A percentile compares a stretch with the other conserved stretches of the same genome.
Conservation (phyloP, 140 eudicot genomes). For the Bidens hawaiensis region DNA sequence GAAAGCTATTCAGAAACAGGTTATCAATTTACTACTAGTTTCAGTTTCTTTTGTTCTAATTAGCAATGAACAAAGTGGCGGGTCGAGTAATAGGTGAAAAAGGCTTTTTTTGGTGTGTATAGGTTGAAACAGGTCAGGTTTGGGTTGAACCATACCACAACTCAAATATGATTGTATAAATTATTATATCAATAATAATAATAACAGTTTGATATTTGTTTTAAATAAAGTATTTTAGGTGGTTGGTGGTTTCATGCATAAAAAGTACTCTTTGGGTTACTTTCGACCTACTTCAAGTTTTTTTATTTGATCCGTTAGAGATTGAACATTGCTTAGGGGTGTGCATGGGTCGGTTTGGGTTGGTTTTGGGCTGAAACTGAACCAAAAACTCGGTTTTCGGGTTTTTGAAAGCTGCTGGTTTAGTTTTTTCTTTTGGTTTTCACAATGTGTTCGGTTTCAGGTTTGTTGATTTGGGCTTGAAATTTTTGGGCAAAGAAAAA, state of each 20-base stretch:
- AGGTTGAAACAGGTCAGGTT: background rate
- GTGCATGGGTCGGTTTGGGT: too few species aligned
- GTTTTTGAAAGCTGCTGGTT: too few species aligned
- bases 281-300: background rate
- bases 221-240: background rate
- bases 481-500: too few species aligned
- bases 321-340: background rate
- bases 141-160: background rate
- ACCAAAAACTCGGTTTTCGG: too few species aligned
- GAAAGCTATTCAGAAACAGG: constrained; percentile 96
- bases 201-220: background rate
- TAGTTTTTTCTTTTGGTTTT: too few species aligned
- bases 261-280: background rate
- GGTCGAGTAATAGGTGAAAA: background rate
- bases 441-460: too few species aligned
- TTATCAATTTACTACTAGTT: constrained; percentile 23
- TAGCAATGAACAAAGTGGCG: background rate
- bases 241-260: constrained; percentile 2
- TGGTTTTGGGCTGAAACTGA: too few species aligned
- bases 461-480: too few species aligned
- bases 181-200: background rate
- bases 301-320: background rate
- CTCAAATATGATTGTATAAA: background rate
- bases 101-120: background rate
- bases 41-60: background rate